Evolutionary conservation across 2,329 filamentous ascomycete species (phyloP).

Genomic region (Malbranchea zuffiana): DNA sequence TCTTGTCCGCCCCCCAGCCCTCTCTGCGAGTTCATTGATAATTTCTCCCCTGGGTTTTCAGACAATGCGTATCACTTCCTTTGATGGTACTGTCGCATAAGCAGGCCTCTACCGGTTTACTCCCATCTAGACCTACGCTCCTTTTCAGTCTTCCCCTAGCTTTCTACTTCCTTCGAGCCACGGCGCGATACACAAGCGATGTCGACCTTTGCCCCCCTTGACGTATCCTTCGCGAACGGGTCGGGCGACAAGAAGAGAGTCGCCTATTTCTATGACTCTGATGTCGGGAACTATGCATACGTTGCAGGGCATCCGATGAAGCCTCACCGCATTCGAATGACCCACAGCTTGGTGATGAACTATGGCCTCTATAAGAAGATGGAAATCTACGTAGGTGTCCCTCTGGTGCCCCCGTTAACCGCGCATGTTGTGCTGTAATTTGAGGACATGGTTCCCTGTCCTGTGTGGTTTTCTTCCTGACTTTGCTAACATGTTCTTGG

Average conservation of each 20-base stretch:
- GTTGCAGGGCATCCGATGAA: constrained; percentile 63
- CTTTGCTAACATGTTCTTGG: background rate
- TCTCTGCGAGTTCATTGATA: too few species aligned
- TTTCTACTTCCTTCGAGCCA: too few species aligned
- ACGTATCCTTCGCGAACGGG: constrained; percentile 41
- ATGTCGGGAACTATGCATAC: constrained; percentile 97
- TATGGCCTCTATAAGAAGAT: constrained; percentile 63
- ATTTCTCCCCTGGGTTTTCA: too few species aligned
- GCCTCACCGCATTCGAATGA: constrained; percentile 57
- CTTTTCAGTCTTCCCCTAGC: too few species aligned
- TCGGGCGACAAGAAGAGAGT: constrained; percentile 62
- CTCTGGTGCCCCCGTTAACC: too few species aligned
- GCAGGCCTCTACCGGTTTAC: too few species aligned
- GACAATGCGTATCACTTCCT: too few species aligned
- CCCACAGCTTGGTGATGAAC: constrained; percentile 57
- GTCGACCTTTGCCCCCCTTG: constrained; percentile 45
- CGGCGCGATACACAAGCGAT: too few species aligned
- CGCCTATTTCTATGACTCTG: constrained; percentile 96
- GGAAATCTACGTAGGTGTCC: constrained; percentile 52
- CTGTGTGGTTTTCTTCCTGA: constrained; percentile 21
- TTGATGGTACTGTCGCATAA: too few species aligned
- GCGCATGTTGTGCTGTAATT: background rate
- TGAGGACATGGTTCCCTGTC: constrained; percentile 2
- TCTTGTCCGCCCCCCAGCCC: too few species aligned
- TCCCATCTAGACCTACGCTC: too few species aligned